These are phyloP conservation scores for Sonneratia alba DNA, from an alignment of 345 rosid genomes.

Conservation along the genomic window DNA sequence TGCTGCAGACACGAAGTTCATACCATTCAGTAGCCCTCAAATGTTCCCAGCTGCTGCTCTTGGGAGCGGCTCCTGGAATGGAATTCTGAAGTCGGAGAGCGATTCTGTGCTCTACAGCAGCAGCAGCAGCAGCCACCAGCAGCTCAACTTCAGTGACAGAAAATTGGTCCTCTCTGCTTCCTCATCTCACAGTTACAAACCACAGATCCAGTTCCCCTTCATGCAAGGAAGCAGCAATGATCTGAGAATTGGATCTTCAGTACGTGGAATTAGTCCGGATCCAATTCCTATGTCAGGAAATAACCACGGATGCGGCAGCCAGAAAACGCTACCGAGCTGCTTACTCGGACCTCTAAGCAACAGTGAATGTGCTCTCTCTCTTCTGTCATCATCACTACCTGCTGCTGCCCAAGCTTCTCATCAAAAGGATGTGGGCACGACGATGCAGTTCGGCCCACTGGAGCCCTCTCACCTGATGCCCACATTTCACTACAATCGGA, in stretches of 20 bases:
- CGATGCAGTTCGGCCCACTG: conserved; percentile 28
- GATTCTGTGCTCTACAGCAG: conserved; percentile 17
- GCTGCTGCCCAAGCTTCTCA: conserved; percentile 16
- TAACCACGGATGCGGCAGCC: conserved; percentile 22
- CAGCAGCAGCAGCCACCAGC: conserved; percentile 11
- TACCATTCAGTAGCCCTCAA: conserved; percentile 36
- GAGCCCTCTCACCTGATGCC: conserved; percentile 29
- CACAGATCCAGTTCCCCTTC: conserved; percentile 36
- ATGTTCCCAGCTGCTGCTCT: conserved; percentile 20
- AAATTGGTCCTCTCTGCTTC: conserved; percentile 21
- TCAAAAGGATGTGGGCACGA: conserved; percentile 30
- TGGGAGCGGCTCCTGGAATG: conserved; percentile 34
- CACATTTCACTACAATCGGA: conserved; percentile 27
- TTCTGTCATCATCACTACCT: conserved; percentile 65
- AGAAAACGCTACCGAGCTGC: conserved; percentile 26
- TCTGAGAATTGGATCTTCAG: conserved; percentile 20
- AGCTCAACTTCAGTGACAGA: conserved; percentile 26
- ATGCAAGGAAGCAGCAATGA: conserved; percentile 21
- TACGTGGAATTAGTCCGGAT: conserved; percentile 18
- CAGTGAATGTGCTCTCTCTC: conserved; percentile 65
- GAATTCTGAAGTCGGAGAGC: conserved; percentile 24
- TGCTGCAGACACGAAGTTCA: conserved; percentile 32
- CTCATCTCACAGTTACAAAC: conserved; percentile 19
- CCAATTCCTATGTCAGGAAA: conserved; percentile 13
- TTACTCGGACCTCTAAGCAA: conserved; percentile 16